Conservation (phyloP, 257 asterid species). For the Nyctanthes arbortristis region DNA sequence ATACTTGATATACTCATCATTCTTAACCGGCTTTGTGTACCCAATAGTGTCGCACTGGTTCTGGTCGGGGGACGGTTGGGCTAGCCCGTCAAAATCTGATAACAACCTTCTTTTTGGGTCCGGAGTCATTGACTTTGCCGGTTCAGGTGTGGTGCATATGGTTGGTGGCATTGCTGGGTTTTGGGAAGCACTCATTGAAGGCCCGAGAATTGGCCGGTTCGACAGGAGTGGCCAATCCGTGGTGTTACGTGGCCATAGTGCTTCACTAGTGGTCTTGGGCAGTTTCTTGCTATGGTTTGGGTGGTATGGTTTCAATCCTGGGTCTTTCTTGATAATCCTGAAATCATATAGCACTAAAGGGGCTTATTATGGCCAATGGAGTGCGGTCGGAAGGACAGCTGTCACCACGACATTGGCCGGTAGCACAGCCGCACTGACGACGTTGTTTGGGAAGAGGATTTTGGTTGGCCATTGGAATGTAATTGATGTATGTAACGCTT, state of each 20-base stretch:
- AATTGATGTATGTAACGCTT: conserved; percentile 60
- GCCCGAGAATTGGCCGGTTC: conserved; percentile 71
- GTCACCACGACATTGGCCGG: conserved; percentile 74
- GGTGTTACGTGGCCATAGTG: conserved; percentile 63
- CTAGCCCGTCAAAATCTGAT: conserved; percentile 36
- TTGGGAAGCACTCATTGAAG: conserved; percentile 69
- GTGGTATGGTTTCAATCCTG: conserved; percentile 74
- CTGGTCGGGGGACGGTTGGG: conserved; percentile 78
- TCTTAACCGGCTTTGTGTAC: conserved; percentile 75
- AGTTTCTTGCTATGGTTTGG: conserved; percentile 71
- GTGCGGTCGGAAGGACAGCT: conserved; percentile 68
- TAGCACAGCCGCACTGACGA: conserved; percentile 64
- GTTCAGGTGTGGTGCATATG: conserved; percentile 76
- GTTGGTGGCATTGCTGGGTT: conserved; percentile 76
- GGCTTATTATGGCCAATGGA: conserved; percentile 63
- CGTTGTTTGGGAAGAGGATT: conserved; percentile 58
- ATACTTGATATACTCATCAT: conserved; percentile 60
- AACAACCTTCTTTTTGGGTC: conserved; percentile 55
- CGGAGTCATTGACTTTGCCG: conserved; percentile 70
- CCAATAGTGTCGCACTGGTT: conserved; percentile 73
- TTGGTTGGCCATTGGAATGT: conserved; percentile 69
- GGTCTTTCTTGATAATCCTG: conserved; percentile 52
- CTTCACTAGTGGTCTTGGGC: conserved; percentile 63
- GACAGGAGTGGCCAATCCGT: conserved; percentile 55
- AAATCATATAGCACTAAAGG: conserved; percentile 45